These are phyloP conservation scores for Microbotryomycetes sp. DNA, from an alignment of 1,284 basidiomycete species.

Conservation along the genomic window DNA sequence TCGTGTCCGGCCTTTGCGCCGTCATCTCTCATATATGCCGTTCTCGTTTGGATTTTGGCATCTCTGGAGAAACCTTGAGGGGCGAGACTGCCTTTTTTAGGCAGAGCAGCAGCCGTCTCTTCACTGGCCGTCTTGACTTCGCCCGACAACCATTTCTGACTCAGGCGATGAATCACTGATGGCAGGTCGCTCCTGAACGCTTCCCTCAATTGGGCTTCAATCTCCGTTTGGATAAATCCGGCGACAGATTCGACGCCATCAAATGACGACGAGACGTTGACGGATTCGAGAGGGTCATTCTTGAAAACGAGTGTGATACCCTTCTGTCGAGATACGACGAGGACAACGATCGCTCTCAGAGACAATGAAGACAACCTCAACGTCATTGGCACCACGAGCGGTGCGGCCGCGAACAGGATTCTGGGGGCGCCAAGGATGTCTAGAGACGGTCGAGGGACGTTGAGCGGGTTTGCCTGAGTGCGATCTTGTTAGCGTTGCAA, in stretches of 20 bases:
- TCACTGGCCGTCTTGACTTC: slow-evolving; percentile 27
- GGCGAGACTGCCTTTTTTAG: not conserved
- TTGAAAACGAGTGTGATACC: slow-evolving; percentile 99
- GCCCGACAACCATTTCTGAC: slow-evolving; percentile 75
- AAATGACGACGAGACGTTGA: slow-evolving; percentile 95
- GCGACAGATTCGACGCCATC: slow-evolving; percentile 97
- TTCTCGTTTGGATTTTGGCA: slow-evolving; percentile 60
- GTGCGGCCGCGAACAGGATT: slow-evolving; percentile 84
- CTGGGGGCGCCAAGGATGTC: slow-evolving; percentile 64
- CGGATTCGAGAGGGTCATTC: slow-evolving; percentile 95
- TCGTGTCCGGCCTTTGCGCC: slow-evolving; percentile 5
- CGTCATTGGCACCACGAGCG: slow-evolving; percentile 94
- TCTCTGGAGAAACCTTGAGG: slow-evolving; percentile 46
- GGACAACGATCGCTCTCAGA: slow-evolving; percentile 90
- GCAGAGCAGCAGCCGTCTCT: not conserved
- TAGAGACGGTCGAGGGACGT: slow-evolving; percentile 63
- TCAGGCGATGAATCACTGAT: slow-evolving; percentile 90
- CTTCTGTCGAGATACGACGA: slow-evolving; percentile 93
- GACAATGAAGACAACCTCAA: slow-evolving; percentile 91
- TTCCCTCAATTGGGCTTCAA: slow-evolving; percentile 91
- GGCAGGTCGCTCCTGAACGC: slow-evolving; percentile 98
- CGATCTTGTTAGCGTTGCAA: no score
- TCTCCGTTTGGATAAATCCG: slow-evolving; percentile 92
- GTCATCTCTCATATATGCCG: slow-evolving; percentile 50
- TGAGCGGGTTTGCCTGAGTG: slow-evolving; percentile 81